These are phyloP conservation scores for Suillus cothurnatus DNA, from an alignment of 768 basidiomycete species.

Conservation along the genomic window DNA sequence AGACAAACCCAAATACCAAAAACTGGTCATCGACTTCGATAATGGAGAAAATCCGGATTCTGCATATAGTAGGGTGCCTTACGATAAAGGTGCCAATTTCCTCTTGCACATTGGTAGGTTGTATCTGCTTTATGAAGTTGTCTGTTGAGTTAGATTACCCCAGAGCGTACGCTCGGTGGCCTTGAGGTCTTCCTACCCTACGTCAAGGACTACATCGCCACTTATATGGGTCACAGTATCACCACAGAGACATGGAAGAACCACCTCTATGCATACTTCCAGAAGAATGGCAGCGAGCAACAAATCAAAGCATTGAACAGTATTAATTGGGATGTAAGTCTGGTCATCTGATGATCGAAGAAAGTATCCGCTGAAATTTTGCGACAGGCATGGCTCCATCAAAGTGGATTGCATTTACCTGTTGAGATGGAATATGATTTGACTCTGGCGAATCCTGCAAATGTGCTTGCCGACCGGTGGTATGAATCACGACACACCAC, in stretches of 20 bases:
- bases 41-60: constrained; percentile 50
- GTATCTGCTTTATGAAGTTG: background rate
- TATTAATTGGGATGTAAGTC: constrained; percentile 59
- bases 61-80: constrained; percentile 52
- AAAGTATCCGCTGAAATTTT: background rate
- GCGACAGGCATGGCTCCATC: constrained; percentile 56
- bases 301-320: constrained; percentile 50
- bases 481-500: constrained; percentile 41
- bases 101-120: constrained; percentile 51
- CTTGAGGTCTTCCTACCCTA: constrained; percentile 59
- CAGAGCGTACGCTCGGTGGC: constrained; percentile 58
- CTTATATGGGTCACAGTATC: constrained; percentile 58
- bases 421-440: constrained; percentile 54
- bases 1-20: constrained; percentile 48
- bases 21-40: constrained; percentile 52
- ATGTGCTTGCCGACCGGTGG: constrained; percentile 56
- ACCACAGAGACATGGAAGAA: constrained; percentile 59
- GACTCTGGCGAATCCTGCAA: constrained; percentile 52
- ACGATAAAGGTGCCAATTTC: constrained; percentile 61
- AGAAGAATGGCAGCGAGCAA: constrained; percentile 40
- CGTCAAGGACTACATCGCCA: constrained; percentile 54
- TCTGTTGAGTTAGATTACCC: too few species aligned
- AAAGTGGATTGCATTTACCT: constrained; percentile 52
- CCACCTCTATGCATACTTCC: constrained; percentile 57
- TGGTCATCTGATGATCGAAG: too few species aligned